Percentiles rank a stretch among this genome's conserved stretches.
Evolutionary conservation across 768 basidiomycete genomes (phyloP).

Genomic region (Dictyophora rubrovolvata): DNA sequence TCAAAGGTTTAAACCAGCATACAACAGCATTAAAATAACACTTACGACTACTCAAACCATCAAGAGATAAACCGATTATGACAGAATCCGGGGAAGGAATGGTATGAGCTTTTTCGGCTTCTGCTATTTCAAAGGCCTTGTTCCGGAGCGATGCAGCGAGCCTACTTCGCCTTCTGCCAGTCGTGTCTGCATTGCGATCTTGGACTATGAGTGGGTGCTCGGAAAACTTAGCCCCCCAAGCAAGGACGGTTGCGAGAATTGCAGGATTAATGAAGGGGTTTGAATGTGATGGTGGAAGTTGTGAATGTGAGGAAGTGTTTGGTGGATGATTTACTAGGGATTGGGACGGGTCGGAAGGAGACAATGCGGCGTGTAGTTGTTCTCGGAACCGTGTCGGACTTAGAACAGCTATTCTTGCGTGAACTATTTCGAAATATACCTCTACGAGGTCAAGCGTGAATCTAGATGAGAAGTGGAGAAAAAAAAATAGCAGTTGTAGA

Average conservation of each 20-base stretch:
- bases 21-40: conserved; percentile 13
- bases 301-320: background rate
- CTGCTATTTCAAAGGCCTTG: conserved; percentile 77
- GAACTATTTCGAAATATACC: conserved; percentile 89
- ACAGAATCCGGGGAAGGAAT: conserved; percentile 71
- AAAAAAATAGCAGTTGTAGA: conserved; percentile 9
- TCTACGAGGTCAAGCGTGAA: conserved; percentile 90
- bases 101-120: conserved; percentile 79
- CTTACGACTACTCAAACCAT: conserved; percentile 82
- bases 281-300: conserved; percentile 15
- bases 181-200: conserved; percentile 55
- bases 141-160: conserved; percentile 70
- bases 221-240: conserved; percentile 90
- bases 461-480: conserved; percentile 30
- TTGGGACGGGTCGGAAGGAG: conserved; percentile 14
- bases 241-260: conserved; percentile 76
- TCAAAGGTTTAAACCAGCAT: background rate
- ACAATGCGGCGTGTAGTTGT: conserved; percentile 38
- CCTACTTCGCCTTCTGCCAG: conserved; percentile 49
- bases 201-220: conserved; percentile 77
- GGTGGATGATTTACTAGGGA: background rate
- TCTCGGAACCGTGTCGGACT: conserved; percentile 74
- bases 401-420: conserved; percentile 79
- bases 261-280: conserved; percentile 44
- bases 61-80: conserved; percentile 71